phyloP scores from a whole-genome alignment of 441 rosid species.

The Daphne laureola region DNA sequence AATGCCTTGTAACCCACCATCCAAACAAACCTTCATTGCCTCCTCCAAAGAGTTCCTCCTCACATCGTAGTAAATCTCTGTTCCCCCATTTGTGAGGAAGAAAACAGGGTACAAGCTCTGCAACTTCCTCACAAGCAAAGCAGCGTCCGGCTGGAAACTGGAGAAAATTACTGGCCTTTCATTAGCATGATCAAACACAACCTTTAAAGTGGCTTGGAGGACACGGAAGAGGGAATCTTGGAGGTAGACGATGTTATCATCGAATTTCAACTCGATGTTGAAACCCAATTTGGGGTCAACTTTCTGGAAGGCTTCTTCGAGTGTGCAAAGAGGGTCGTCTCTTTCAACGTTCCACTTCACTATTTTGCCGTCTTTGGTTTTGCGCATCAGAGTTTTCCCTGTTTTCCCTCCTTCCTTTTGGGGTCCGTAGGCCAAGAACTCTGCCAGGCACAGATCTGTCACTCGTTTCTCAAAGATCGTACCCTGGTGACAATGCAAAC shows the following conservation, averaged over 20 bases:
- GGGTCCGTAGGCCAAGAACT: conserved; percentile 65
- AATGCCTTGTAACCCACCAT: conserved; percentile 75
- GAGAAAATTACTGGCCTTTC: conserved; percentile 75
- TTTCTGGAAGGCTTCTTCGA: conserved; percentile 66
- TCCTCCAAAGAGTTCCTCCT: conserved; percentile 85
- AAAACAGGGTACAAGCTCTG: conserved; percentile 69
- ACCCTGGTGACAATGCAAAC: conserved; percentile 30
- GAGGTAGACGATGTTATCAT: conserved; percentile 57
- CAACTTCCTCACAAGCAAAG: conserved; percentile 54
- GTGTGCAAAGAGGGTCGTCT: conserved; percentile 68
- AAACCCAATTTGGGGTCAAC: conserved; percentile 71
- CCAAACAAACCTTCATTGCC: conserved; percentile 56
- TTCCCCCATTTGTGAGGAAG: conserved; percentile 80
- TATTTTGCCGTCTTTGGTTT: conserved; percentile 68
- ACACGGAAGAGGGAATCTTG: conserved; percentile 49
- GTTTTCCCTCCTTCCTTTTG: conserved; percentile 40
- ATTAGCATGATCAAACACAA: conserved; percentile 43
- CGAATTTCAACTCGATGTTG: conserved; percentile 85
- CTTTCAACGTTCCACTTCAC: conserved; percentile 56
- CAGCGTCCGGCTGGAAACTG: conserved; percentile 87
- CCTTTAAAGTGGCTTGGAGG: conserved; percentile 57
- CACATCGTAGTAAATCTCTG: conserved; percentile 40
- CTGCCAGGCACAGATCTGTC: conserved; percentile 54
- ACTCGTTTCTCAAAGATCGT: conserved; percentile 59
- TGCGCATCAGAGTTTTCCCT: conserved; percentile 57